Percentiles rank a stretch among this genome's conserved stretches.
These are phyloP conservation scores for Aureobasidium uvarum DNA, from an alignment of 2,329 filamentous ascomycete genomes.

Conservation along the genomic window DNA sequence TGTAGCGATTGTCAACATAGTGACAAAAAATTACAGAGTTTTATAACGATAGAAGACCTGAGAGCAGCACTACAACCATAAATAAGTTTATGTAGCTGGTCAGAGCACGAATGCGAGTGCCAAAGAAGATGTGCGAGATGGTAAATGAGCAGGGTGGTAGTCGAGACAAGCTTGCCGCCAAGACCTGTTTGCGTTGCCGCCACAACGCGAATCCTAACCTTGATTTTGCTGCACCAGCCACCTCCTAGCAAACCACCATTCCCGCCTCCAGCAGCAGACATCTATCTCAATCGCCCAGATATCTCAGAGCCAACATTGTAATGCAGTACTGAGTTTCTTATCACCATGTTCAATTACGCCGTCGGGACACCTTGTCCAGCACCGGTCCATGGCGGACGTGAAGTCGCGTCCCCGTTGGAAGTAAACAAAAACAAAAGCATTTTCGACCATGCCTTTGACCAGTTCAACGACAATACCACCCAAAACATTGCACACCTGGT, in stretches of 20 bases:
- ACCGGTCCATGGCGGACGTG: neutral
- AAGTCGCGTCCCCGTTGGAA: conserved; percentile 19
- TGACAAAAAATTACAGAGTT: too few relatives aligned
- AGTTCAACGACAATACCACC: conserved; percentile 28
- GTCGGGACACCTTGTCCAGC: conserved; percentile 21
- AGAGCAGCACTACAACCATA: neutral
- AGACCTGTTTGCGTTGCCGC: neutral
- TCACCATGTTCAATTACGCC: conserved; percentile 17
- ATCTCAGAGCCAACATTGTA: neutral
- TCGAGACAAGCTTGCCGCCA: neutral
- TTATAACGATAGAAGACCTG: too few relatives aligned
- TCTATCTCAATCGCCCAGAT: conserved; percentile 1
- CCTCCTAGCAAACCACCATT: conserved; percentile 9
- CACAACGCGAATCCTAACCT: neutral
- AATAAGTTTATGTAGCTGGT: neutral
- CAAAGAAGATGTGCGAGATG: neutral
- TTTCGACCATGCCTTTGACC: conserved; percentile 17
- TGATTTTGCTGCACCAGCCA: conserved; percentile 19
- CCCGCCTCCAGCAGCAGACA: conserved; percentile 2
- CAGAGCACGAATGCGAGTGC: neutral
- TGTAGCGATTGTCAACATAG: too few relatives aligned
- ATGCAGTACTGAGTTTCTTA: conserved; percentile 18
- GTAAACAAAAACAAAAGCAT: conserved; percentile 25
- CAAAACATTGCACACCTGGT: conserved; percentile 29
- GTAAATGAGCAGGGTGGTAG: neutral